phyloP scores from a whole-genome alignment of 192 early-diverging fungal species.

The Backusella tarrabulga region DNA sequence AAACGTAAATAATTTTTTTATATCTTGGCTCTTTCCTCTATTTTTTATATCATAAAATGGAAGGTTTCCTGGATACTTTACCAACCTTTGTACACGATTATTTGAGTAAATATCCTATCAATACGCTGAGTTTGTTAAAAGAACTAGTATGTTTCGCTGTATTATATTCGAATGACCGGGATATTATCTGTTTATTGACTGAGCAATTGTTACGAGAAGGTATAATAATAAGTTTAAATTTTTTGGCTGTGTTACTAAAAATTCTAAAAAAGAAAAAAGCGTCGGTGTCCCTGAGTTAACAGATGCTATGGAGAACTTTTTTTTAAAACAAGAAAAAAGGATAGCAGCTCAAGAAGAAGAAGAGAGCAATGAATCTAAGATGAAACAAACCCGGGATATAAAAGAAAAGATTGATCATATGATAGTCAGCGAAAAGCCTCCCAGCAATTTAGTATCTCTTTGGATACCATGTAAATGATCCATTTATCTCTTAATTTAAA shows the following conservation, averaged over 20 bases:
- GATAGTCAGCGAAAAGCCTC: background rate
- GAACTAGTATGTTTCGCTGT: slow-evolving; percentile 40
- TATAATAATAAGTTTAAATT: background rate
- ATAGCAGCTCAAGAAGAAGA: background rate
- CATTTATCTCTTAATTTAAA: background rate
- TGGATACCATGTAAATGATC: background rate
- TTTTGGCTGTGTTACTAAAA: background rate
- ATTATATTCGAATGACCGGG: slow-evolving; percentile 32
- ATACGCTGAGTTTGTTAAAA: slow-evolving; percentile 22
- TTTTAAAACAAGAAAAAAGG: background rate
- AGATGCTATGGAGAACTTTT: background rate
- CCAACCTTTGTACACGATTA: slow-evolving; percentile 34
- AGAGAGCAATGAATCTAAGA: background rate
- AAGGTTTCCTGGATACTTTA: slow-evolving; percentile 30
- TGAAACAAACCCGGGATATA: background rate
- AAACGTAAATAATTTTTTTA: background rate
- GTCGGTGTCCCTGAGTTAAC: background rate
- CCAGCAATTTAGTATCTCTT: background rate
- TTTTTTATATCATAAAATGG: slow-evolving; percentile 21
- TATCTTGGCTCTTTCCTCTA: background rate
- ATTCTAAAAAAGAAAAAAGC: background rate
- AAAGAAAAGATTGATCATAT: background rate
- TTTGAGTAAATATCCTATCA: slow-evolving; percentile 25
- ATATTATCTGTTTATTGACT: background rate
- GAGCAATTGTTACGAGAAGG: background rate